Conservation (phyloP, 306 rosid species). For the Medicago lupulina region DNA sequence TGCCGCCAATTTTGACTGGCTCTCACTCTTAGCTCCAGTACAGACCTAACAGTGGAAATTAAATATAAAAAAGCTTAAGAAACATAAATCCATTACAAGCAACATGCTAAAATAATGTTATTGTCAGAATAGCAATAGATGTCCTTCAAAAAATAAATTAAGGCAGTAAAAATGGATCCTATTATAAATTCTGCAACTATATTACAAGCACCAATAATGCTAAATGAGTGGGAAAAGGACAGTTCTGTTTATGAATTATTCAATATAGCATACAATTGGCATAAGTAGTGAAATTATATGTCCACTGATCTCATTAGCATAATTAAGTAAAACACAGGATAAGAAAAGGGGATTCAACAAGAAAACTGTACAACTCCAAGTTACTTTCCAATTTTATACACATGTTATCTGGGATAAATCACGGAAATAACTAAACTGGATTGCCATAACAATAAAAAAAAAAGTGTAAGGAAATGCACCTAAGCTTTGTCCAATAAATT, state of each 20-base stretch:
- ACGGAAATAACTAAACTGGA: neutral
- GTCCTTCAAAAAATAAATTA: neutral
- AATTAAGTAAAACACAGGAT: neutral
- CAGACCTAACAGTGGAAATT: constrained; percentile 65
- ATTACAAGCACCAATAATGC: neutral
- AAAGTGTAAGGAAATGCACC: too few species aligned
- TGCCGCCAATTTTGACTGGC: constrained; percentile 90
- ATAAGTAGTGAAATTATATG: neutral
- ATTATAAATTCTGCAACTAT: neutral
- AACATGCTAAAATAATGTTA: neutral
- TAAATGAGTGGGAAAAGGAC: neutral
- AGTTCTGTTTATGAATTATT: neutral
- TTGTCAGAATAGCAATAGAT: neutral
- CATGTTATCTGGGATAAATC: neutral
- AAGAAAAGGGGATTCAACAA: neutral
- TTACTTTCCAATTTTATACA: too few species aligned
- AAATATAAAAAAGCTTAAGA: constrained; percentile 27
- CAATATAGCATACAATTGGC: neutral
- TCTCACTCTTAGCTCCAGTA: constrained; percentile 88
- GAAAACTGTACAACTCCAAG: neutral
- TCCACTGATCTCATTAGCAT: neutral
- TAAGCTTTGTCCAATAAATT: too few species aligned
- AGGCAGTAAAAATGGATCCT: neutral
- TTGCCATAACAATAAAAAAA: too few species aligned
- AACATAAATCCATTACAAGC: neutral